phyloP scores from a whole-genome alignment of 768 basidiomycete genomes.

The Lactarius deliciosus region DNA sequence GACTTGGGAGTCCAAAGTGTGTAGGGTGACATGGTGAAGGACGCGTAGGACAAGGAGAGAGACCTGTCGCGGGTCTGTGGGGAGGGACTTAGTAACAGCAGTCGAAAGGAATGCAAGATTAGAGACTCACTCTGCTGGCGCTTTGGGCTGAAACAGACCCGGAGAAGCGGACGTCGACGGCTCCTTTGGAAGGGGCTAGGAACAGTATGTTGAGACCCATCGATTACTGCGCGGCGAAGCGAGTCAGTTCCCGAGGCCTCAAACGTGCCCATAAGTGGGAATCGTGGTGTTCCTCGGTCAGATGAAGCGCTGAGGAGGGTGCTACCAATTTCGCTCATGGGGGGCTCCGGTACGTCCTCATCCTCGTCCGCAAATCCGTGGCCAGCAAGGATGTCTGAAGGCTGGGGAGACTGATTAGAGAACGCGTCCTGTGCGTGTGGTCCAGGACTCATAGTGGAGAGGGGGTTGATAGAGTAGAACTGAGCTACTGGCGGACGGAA shows the following conservation, averaged over 20 bases:
- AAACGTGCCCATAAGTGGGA: conserved; percentile 29
- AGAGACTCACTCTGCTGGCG: conserved; percentile 24
- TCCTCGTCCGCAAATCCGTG: conserved; percentile 39
- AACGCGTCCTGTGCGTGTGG: conserved; percentile 39
- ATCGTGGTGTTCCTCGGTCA: conserved; percentile 26
- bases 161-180: conserved; percentile 24
- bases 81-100: conserved; percentile 25
- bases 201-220: conserved; percentile 21
- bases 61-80: conserved; percentile 36
- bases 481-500: conserved; percentile 65
- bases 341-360: conserved; percentile 24
- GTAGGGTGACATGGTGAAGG: conserved; percentile 37
- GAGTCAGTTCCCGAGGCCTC: conserved; percentile 18
- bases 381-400: conserved; percentile 68
- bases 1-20: conserved; percentile 30
- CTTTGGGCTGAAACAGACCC: conserved; percentile 24
- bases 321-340: conserved; percentile 28
- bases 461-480: conserved; percentile 60
- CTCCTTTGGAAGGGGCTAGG: conserved; percentile 30
- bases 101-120: neutral
- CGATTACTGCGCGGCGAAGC: conserved; percentile 29
- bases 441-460: conserved; percentile 68
- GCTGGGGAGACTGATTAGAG: conserved; percentile 48
- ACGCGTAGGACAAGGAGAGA: conserved; percentile 34
- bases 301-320: conserved; percentile 24